A percentile compares a stretch with the other conserved stretches of the same genome.
These are phyloP conservation scores for Fusarium cyanostomum DNA, from an alignment of 2,329 filamentous ascomycete genomes.

Conservation along the genomic window DNA sequence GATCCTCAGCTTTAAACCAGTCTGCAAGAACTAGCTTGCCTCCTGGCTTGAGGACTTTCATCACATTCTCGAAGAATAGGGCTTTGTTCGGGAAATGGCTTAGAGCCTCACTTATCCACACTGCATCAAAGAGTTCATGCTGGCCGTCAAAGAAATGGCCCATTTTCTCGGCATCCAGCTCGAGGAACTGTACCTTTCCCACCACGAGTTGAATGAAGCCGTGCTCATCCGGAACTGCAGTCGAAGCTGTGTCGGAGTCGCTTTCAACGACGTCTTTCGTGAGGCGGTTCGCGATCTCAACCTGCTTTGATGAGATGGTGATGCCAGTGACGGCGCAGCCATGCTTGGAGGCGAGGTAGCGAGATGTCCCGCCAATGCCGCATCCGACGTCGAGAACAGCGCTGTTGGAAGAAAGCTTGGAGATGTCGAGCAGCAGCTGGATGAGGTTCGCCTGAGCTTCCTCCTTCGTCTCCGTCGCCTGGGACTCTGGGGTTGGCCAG, in stretches of 20 bases:
- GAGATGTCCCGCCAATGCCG: conserved; percentile 67
- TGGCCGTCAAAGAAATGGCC: conserved; percentile 57
- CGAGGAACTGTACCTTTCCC: conserved; percentile 63
- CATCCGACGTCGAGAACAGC: conserved; percentile 67
- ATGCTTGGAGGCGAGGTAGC: conserved; percentile 62
- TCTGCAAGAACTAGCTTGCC: conserved; percentile 67
- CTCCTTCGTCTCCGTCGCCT: conserved; percentile 63
- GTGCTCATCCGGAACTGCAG: conserved; percentile 36
- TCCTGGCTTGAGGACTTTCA: conserved; percentile 56
- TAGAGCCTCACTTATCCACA: conserved; percentile 71
- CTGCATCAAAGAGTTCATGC: conserved; percentile 58
- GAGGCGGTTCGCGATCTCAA: conserved; percentile 65
- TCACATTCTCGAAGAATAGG: conserved; percentile 65
- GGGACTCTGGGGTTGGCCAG: conserved; percentile 58
- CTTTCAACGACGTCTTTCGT: conserved; percentile 46
- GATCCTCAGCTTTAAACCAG: conserved; percentile 66
- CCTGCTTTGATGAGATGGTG: conserved; percentile 68
- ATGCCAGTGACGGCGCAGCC: conserved; percentile 66
- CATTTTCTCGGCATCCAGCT: conserved; percentile 71
- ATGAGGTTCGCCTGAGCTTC: conserved; percentile 67
- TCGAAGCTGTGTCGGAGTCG: conserved; percentile 36
- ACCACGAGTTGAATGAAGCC: conserved; percentile 52
- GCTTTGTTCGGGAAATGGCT: conserved; percentile 68
- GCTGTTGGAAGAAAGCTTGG: conserved; percentile 43
- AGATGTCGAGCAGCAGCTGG: conserved; percentile 57